Percentiles rank a stretch among this genome's conserved stretches.
phyloP scores from a whole-genome alignment of 495 filamentous ascomycete species.

The Aspergillus panamensis region DNA sequence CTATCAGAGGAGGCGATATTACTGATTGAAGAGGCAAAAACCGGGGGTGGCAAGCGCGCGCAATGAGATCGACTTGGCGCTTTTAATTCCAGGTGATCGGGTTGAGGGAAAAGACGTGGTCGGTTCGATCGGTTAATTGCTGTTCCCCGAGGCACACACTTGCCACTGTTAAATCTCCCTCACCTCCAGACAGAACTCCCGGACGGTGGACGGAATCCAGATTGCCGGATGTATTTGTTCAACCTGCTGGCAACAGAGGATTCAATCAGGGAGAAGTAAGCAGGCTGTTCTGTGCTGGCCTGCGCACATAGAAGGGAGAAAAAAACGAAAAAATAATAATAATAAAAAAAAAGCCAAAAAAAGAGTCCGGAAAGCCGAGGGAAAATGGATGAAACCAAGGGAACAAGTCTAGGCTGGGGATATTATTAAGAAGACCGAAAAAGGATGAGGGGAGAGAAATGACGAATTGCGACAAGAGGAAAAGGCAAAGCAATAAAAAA shows the following conservation, averaged over 20 bases:
- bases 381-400: neutral
- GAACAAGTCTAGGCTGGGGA: neutral
- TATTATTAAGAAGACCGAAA: neutral
- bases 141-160: conserved; percentile 8
- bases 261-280: conserved; percentile 17
- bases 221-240: conserved; percentile 10
- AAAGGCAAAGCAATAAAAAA: neutral
- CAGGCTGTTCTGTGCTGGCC: conserved; percentile 9
- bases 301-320: conserved; percentile 18
- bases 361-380: neutral
- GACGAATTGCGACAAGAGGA: neutral
- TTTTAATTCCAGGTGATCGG: neutral
- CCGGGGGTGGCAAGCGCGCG: no score
- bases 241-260: neutral
- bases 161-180: conserved; percentile 12
- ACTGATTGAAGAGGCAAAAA: neutral
- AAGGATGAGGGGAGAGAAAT: neutral
- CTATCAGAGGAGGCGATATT: neutral
- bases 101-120: conserved; percentile 2
- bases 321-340: neutral
- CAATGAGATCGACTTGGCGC: no score
- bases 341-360: conserved; percentile 3
- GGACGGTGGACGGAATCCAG: conserved; percentile 18
- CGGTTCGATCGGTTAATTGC: conserved; percentile 14
- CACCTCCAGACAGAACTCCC: conserved; percentile 14